Evolutionary conservation across 2,329 filamentous ascomycete genomes (phyloP).

Genomic region (Penicillium italicum): DNA sequence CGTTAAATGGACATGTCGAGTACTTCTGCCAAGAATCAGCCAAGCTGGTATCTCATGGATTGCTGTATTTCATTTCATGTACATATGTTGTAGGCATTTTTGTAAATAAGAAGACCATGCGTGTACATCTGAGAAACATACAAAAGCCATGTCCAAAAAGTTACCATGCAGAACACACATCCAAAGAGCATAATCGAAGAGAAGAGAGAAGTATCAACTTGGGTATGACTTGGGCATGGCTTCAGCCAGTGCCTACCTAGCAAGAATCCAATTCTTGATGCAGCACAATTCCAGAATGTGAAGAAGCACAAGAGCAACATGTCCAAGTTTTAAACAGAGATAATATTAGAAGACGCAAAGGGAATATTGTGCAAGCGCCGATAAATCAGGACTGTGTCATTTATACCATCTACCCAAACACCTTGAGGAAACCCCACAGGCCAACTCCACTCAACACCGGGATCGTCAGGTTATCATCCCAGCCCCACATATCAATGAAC

Average conservation of each 20-base stretch:
- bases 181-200: not conserved
- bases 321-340: slow-evolving; percentile 10
- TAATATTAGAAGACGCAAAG: not conserved
- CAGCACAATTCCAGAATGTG: slow-evolving; percentile 13
- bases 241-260: slow-evolving; percentile 6
- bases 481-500: slow-evolving; percentile 83
- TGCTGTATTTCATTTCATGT: not conserved
- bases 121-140: not conserved
- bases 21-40: not conserved
- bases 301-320: slow-evolving; percentile 1
- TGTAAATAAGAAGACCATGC: not conserved
- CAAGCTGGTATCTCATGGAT: not conserved
- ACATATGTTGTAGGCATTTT: not conserved
- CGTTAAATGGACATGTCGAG: not conserved
- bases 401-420: slow-evolving; percentile 59
- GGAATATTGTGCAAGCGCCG: slow-evolving; percentile 3
- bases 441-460: slow-evolving; percentile 84
- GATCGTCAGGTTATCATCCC: slow-evolving; percentile 98
- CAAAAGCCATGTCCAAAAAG: not conserved
- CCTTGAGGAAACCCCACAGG: slow-evolving; percentile 85
- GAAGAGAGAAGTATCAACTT: slow-evolving; percentile 1
- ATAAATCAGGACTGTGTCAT: not conserved
- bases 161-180: not conserved
- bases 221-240: not conserved
- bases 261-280: slow-evolving; percentile 12